phyloP scores from a whole-genome alignment of 306 rosid genomes.

The Cicer judaicum region DNA sequence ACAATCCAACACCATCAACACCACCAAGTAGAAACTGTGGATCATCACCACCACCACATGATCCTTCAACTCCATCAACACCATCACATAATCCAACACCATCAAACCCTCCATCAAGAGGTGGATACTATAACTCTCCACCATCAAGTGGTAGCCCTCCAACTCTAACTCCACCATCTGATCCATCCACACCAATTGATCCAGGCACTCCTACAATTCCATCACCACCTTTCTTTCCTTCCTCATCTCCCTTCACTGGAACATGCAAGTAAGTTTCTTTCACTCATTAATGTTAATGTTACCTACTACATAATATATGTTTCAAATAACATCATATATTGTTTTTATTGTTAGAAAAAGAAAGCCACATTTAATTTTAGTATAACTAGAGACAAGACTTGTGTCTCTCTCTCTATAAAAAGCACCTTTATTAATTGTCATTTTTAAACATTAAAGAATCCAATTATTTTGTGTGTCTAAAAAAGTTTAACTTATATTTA shows the following conservation, averaged over 20 bases:
- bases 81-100: conserved; percentile 46
- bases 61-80: conserved; percentile 49
- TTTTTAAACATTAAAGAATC: not conserved
- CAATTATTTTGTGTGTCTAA: no score
- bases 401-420: not conserved
- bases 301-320: not conserved
- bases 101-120: conserved; percentile 60
- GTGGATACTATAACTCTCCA: conserved; percentile 61
- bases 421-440: not conserved
- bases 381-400: not conserved
- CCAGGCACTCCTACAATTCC: conserved; percentile 60
- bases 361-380: conserved; percentile 12
- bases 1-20: conserved; percentile 64
- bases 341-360: not conserved
- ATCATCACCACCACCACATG: conserved; percentile 49
- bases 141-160: conserved; percentile 57
- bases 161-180: conserved; percentile 54
- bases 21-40: conserved; percentile 59
- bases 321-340: not conserved
- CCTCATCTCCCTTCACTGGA: conserved; percentile 81
- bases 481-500: no score
- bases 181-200: conserved; percentile 60
- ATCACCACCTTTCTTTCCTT: conserved; percentile 67
- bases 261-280: conserved; percentile 83
- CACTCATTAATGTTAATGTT: not conserved